phyloP scores from a whole-genome alignment of 2,329 filamentous ascomycete species.

The Nigrospora oryzae region DNA sequence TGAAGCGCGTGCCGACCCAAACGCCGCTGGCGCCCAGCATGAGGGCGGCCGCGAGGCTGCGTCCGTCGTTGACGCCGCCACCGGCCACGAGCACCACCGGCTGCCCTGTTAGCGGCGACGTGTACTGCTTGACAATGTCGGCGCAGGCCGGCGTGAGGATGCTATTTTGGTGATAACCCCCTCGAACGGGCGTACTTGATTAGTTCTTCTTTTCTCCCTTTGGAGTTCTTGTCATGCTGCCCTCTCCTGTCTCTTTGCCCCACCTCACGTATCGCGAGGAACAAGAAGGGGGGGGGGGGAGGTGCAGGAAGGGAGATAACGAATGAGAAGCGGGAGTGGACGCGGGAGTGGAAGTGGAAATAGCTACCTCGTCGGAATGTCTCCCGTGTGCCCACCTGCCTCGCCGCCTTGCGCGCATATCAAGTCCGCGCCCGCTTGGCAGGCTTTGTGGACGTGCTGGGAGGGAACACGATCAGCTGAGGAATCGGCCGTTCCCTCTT shows the following conservation, averaged over 20 bases:
- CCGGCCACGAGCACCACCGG: constrained; percentile 87
- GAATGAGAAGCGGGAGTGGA: too few species aligned
- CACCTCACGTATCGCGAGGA: too few species aligned
- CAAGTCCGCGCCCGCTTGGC: constrained; percentile 64
- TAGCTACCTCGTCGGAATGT: constrained; percentile 51
- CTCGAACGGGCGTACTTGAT: too few species aligned
- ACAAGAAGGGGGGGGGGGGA: too few species aligned
- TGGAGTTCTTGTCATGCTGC: too few species aligned
- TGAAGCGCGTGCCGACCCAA: constrained; percentile 93
- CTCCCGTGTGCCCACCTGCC: constrained; percentile 87
- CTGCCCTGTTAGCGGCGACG: constrained; percentile 72
- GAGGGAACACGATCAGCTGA: too few species aligned
- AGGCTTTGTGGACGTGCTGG: constrained; percentile 6
- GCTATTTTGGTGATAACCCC: too few species aligned
- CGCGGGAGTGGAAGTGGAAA: too few species aligned
- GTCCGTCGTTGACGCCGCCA: constrained; percentile 84
- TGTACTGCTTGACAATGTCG: constrained; percentile 66
- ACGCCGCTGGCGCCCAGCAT: constrained; percentile 86
- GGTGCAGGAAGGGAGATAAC: too few species aligned
- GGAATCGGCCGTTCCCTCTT: too few species aligned
- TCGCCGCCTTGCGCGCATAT: constrained; percentile 97
- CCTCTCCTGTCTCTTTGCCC: too few species aligned
- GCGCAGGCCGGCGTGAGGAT: constrained; percentile 86
- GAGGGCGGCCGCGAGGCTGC: constrained; percentile 78
- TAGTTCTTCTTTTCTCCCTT: too few species aligned